Base-by-base conservation (phyloP, 495 filamentous ascomycete genomes). In the Ramalina peruviana region DNA sequence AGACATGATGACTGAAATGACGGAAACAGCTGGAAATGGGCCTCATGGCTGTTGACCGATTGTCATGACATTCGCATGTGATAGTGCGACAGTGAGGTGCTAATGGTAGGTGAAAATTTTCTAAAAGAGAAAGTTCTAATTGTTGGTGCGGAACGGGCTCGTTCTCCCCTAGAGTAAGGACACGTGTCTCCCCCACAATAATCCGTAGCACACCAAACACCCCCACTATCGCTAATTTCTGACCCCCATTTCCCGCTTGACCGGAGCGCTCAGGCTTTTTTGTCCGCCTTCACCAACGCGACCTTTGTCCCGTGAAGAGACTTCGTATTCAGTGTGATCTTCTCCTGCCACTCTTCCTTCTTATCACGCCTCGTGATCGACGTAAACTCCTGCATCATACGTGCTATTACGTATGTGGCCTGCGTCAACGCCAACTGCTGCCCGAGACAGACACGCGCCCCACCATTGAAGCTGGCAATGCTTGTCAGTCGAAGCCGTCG, bases 351-450 rank as follows among this genome's bases (percentile, higher is more conserved):
- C 23, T 36, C 37, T 33, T 9, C 44, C 6, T 0, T 36, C 40
- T 6, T 40, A 40, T 40, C 38, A n/a, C 38, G 38, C 17, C 17
- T 40, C 17, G 15, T n/a, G 17, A 19, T 40, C 17, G 38, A 40
- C 38, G 38, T 25, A 43, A 80, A 84, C 42, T 66, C 70, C 65
- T 84, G 82, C 51, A 82, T 50, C 20, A 85, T 65, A 21, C 78
- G 61, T 15, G 81, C 74, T 25, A 80, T 58, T 1, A 78, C 75
- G 47, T 73, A 76, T 2, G 62, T 62, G n/a, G 74, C 69, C 59
- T 81, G 74, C 0, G 71, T 78, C 58, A 80, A 62, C 12, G 76
- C 78, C 54, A 79, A 78, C 67, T 80, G 59, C 46, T 69, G 67
- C 2, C 63, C 64, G 20, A 68, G 55, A 40, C 65, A 68, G 20